Base-by-base conservation (phyloP, 2,329 filamentous ascomycete genomes). In the Fusarium heterosporum region DNA sequence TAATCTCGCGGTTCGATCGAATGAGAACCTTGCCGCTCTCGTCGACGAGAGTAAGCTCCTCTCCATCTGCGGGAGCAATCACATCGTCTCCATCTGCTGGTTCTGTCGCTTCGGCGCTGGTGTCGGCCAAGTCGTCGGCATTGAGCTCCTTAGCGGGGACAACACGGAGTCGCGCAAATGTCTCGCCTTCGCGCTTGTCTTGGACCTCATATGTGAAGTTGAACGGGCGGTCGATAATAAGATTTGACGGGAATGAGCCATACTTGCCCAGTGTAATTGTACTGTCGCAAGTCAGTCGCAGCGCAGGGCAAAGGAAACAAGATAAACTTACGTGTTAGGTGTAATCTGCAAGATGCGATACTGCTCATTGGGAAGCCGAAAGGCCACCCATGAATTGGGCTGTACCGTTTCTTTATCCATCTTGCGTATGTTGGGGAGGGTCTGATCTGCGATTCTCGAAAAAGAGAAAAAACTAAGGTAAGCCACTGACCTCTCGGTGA, bases 261-360 rank as follows among this genome's bases (percentile, higher is more conserved):
- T 96, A 97, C 86, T 97, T 98, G 55, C 93, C 93, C 32, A 98
- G 84, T 3, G 92, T 93, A 68, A 98, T 91, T 42, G 88, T 92
- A 39, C 94, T 97, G 72, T 38, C 76, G 61, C 74, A 52, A 39
- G 69, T 77, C 61, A 75, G 72, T 64, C 60, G 61, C 36, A 50
- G 39, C 38, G 41, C 13, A 30, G 54, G 51, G 22, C 13, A 29
- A 25, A 59, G 43, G 19, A 48, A 29, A 17, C 45, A 42, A 19
- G 34, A 55, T 48, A 51, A 45, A 65, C 76, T 66, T 78, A 90
- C 88, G 87, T 89, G 73, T 90, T 87, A 16, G 88, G 87, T 4
- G 79, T 73, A 17, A 88, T 79, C 74, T 89, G 86, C 5, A 90
- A 78, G 17, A 89, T 80, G 59, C 84, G 83, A 38, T 85, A 78